Evolutionary conservation across 2,329 filamentous ascomycete species (phyloP).

Genomic region (Nemania bipapillata): DNA sequence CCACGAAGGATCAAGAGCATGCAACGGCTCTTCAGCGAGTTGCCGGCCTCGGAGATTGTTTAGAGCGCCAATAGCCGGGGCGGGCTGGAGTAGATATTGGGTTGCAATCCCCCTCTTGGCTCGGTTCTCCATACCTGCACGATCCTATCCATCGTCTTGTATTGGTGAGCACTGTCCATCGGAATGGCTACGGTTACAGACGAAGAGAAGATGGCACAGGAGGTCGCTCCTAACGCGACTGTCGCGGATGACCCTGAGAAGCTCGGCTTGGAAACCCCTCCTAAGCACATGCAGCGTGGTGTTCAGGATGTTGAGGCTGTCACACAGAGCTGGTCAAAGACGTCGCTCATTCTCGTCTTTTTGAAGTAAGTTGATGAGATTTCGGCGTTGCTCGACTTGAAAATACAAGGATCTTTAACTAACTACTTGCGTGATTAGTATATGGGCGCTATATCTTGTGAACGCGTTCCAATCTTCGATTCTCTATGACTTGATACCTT

Average conservation of each 20-base stretch:
- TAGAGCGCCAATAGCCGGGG: background rate
- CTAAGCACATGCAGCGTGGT: constrained; percentile 44
- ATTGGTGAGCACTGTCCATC: background rate
- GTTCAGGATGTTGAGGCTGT: constrained; percentile 59
- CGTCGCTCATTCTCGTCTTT: constrained; percentile 54
- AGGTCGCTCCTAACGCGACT: constrained; percentile 3
- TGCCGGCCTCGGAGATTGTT: constrained; percentile 20
- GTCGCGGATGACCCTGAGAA: constrained; percentile 18
- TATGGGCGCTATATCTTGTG: constrained; percentile 57
- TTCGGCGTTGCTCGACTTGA: background rate
- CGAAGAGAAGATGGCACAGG: background rate
- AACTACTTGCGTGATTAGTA: constrained; percentile 47
- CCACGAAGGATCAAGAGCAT: constrained; percentile 12
- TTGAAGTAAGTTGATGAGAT: constrained; percentile 47
- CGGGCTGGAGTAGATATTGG: background rate
- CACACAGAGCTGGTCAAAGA: constrained; percentile 55
- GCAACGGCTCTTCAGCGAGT: background rate
- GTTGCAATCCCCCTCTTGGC: background rate
- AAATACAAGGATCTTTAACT: constrained; percentile 14
- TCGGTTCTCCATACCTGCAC: background rate
- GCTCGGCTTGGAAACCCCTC: constrained; percentile 6
- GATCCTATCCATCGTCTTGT: background rate
- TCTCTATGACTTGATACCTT: constrained; percentile 51
- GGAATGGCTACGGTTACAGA: constrained; percentile 17
- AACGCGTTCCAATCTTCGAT: constrained; percentile 56